phyloP scores from a whole-genome alignment of 2,329 filamentous ascomycete species.

The Alternaria burnsii region DNA sequence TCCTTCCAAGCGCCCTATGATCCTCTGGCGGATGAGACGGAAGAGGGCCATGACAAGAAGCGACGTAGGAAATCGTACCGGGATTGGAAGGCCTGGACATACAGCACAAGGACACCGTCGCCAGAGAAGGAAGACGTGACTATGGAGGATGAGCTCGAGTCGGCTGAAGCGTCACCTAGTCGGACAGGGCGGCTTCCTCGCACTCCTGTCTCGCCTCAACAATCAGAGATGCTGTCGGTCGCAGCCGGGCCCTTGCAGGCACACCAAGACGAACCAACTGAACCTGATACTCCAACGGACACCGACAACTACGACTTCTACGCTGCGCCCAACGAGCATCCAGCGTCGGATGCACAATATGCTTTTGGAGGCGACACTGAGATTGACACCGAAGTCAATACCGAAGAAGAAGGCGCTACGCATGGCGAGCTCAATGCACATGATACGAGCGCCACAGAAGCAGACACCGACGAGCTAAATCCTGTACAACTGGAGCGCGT shows the following conservation, averaged over 20 bases:
- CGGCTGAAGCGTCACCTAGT: conserved; percentile 31
- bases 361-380: conserved; percentile 42
- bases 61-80: conserved; percentile 74
- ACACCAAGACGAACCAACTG: background rate
- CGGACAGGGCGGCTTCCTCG: conserved; percentile 33
- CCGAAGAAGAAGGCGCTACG: conserved; percentile 22
- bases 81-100: conserved; percentile 75
- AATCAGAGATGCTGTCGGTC: conserved; percentile 8
- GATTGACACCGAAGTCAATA: conserved; percentile 35
- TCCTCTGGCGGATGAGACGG: conserved; percentile 68
- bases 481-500: conserved; percentile 1
- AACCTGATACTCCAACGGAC: background rate
- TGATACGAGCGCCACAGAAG: conserved; percentile 19
- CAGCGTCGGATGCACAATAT: conserved; percentile 69
- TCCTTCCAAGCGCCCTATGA: conserved; percentile 70
- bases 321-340: conserved; percentile 32
- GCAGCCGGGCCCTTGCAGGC: background rate
- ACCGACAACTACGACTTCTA: conserved; percentile 36
- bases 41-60: conserved; percentile 71
- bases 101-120: conserved; percentile 74
- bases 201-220: conserved; percentile 40
- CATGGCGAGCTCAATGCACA: conserved; percentile 14
- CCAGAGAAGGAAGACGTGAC: conserved; percentile 63
- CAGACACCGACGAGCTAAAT: conserved; percentile 14
- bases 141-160: conserved; percentile 29